phyloP scores from a whole-genome alignment of 2,329 filamentous ascomycete genomes.

The Ophiosphaerella narmari region DNA sequence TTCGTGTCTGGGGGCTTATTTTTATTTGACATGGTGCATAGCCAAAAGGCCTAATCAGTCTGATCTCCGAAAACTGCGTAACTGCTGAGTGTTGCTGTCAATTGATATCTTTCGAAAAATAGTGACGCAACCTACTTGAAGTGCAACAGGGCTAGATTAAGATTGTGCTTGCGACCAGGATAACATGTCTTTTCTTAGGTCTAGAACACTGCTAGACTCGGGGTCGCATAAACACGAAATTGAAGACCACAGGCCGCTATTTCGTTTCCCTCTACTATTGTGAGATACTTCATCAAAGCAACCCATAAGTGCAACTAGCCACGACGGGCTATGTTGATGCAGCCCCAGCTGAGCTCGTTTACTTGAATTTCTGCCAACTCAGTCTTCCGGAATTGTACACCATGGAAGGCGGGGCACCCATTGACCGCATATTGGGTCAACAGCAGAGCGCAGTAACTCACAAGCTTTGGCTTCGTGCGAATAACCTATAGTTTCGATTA shows the following conservation, averaged over 20 bases:
- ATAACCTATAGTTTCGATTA: constrained; percentile 17
- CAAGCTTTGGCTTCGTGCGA: constrained; percentile 10
- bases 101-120: no score
- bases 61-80: no score
- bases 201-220: neutral
- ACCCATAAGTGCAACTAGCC: neutral
- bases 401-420: constrained; percentile 23
- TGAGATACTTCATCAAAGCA: no score
- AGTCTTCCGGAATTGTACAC: constrained; percentile 28
- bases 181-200: neutral
- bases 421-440: constrained; percentile 4
- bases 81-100: no score
- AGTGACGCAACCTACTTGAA: neutral
- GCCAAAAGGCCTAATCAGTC: no score
- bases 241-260: no score
- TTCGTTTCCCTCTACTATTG: no score
- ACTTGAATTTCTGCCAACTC: constrained; percentile 17
- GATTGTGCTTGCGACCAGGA: neutral
- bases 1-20: no score
- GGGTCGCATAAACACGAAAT: no score
- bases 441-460: constrained; percentile 11
- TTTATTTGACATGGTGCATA: no score
- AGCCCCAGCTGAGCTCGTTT: constrained; percentile 5
- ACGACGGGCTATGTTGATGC: neutral
- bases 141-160: neutral